phyloP scores from a whole-genome alignment of 1,284 basidiomycete genomes.

The Grifola frondosa region DNA sequence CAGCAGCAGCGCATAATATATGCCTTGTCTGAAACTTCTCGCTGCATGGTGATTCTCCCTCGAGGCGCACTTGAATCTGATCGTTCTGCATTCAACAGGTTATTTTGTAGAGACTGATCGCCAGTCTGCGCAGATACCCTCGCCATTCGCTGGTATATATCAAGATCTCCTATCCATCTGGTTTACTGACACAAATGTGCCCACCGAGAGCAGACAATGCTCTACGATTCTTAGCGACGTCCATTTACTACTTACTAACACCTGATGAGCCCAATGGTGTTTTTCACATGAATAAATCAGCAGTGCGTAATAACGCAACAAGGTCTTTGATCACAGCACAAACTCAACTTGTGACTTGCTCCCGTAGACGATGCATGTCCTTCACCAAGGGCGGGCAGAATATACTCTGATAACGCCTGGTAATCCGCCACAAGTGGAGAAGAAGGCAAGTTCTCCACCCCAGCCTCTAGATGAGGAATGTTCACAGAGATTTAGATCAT shows the following conservation, averaged over 20 bases:
- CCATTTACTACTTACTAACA: conserved; percentile 49
- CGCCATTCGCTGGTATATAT: conserved; percentile 39
- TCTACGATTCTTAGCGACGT: conserved; percentile 36
- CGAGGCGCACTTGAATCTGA: not conserved
- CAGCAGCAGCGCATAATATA: too few relatives aligned
- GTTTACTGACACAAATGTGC: not conserved
- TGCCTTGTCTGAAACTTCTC: too few relatives aligned
- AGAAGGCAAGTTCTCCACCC: conserved; percentile 24
- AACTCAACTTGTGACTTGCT: not conserved
- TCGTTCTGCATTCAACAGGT: conserved; percentile 23
- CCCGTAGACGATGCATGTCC: conserved; percentile 46
- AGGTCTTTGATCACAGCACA: not conserved
- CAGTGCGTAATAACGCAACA: conserved; percentile 27
- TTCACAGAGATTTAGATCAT: conserved; percentile 30
- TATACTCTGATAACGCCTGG: conserved; percentile 45
- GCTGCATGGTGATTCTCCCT: too few relatives aligned
- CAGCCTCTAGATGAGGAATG: not conserved
- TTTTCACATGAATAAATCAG: conserved; percentile 49
- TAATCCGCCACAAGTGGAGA: conserved; percentile 37
- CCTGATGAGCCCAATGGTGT: conserved; percentile 38
- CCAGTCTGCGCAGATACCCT: conserved; percentile 32
- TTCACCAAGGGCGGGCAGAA: conserved; percentile 47
- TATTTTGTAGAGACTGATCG: conserved; percentile 43
- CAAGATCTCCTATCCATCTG: not conserved
- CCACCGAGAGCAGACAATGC: conserved; percentile 23